Conservation (phyloP, 2,329 filamentous ascomycete species). For the Fusarium fracticaudum region DNA sequence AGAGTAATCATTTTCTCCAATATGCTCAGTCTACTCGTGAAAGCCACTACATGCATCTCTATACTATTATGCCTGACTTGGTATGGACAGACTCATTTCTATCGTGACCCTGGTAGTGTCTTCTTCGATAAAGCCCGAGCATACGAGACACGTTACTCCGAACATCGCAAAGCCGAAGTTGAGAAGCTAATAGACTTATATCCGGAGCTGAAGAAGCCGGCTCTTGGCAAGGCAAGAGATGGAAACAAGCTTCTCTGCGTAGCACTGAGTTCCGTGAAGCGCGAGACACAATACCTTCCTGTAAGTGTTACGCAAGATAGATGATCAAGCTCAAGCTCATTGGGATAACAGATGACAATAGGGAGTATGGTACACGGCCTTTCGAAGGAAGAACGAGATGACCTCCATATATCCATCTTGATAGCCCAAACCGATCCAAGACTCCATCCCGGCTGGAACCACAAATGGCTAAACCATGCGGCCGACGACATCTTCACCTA, state of each 20-base stretch:
- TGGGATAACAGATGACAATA: neutral
- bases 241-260: slow-evolving; percentile 9
- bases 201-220: no score
- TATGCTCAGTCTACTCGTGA: slow-evolving; percentile 4
- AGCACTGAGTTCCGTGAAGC: slow-evolving; percentile 7
- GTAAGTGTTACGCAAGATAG: neutral
- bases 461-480: slow-evolving; percentile 9
- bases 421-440: slow-evolving; percentile 15
- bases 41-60: neutral
- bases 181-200: neutral
- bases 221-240: neutral
- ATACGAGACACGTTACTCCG: slow-evolving; percentile 6
- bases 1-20: neutral
- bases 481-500: slow-evolving; percentile 12
- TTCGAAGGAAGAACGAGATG: slow-evolving; percentile 5
- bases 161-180: neutral
- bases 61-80: slow-evolving; percentile 2
- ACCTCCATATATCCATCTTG: slow-evolving; percentile 9
- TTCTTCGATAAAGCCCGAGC: slow-evolving; percentile 16
- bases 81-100: slow-evolving; percentile 10
- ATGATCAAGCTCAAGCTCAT: neutral
- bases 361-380: slow-evolving; percentile 13
- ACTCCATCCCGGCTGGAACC: slow-evolving; percentile 8
- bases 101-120: slow-evolving; percentile 19
- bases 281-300: slow-evolving; percentile 19